Evolutionary conservation across 2,329 filamentous ascomycete genomes (phyloP).

Genomic region (Aspergillus sp.): DNA sequence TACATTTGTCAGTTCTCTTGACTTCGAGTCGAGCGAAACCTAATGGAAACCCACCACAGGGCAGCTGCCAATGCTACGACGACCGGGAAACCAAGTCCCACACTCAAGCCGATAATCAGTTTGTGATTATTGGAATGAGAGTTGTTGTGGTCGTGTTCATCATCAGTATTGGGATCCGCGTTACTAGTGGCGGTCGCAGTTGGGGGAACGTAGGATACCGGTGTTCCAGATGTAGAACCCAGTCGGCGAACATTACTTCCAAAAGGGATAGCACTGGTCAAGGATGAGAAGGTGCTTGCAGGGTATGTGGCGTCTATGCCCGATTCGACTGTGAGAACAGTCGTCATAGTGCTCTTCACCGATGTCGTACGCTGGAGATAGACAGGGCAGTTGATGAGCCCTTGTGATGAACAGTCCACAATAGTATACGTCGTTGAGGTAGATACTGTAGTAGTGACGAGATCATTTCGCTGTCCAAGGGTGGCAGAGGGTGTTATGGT

Average conservation of each 20-base stretch:
- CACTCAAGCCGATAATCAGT: slow-evolving; percentile 11
- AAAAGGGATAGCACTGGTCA: slow-evolving; percentile 7
- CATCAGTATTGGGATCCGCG: not conserved
- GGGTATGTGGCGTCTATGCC: not conserved
- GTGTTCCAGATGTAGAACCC: not conserved
- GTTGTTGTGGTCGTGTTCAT: not conserved
- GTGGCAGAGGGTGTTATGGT: not conserved
- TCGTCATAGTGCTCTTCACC: not conserved
- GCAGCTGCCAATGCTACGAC: not conserved
- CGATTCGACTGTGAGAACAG: slow-evolving; percentile 1
- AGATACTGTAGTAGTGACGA: not conserved
- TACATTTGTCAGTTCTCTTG: too few species aligned
- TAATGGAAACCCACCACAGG: not conserved
- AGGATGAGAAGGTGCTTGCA: not conserved
- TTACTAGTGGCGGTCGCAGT: not conserved
- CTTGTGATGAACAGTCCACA: not conserved
- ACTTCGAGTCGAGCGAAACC: too few species aligned
- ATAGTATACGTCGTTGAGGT: slow-evolving; percentile 6
- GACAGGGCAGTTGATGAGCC: slow-evolving; percentile 7
- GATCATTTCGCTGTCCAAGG: not conserved
- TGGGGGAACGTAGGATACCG: slow-evolving; percentile 7
- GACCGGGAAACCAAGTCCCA: slow-evolving; percentile 6
- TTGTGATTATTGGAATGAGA: not conserved
- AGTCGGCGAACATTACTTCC: not conserved
- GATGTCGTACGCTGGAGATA: slow-evolving; percentile 5